These are phyloP conservation scores for Carex myosuroides DNA, from an alignment of 176 grass and related monocot species.

Conservation along the genomic window DNA sequence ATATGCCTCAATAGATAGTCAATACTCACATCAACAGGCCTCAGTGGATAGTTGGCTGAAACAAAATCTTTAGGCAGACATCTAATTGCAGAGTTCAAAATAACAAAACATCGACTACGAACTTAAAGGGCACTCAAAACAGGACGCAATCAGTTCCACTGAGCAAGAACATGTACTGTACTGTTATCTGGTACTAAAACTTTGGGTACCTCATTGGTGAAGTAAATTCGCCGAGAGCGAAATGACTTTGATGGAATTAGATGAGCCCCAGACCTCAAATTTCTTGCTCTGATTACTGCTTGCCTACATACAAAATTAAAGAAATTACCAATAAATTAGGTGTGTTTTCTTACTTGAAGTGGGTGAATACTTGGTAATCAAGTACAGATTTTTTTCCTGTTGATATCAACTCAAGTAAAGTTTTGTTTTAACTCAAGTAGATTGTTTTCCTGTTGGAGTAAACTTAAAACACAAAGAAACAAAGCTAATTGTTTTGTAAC, in stretches of 20 bases:
- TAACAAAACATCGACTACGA: neutral
- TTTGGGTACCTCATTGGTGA: conserved; percentile 75
- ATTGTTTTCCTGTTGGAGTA: neutral
- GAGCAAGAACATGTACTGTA: neutral
- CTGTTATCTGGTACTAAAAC: neutral
- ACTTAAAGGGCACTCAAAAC: conserved; percentile 3
- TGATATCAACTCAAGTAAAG: neutral
- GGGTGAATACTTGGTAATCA: neutral
- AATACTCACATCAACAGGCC: neutral
- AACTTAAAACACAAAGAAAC: neutral
- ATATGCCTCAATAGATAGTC: neutral
- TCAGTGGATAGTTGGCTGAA: neutral
- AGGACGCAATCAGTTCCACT: neutral
- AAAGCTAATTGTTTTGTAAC: neutral
- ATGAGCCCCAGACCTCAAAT: conserved; percentile 59
- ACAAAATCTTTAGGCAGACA: neutral
- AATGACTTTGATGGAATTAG: conserved; percentile 87
- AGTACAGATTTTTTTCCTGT: neutral
- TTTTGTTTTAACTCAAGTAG: too few relatives aligned
- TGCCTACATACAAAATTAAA: conserved; percentile 37
- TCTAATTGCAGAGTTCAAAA: neutral
- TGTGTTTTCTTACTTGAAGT: neutral
- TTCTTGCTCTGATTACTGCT: conserved; percentile 80
- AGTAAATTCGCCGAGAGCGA: conserved; percentile 68
- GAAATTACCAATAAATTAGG: neutral